Conservation (phyloP, 352 stramenopile species). For the Globisporangium spinosum region DNA sequence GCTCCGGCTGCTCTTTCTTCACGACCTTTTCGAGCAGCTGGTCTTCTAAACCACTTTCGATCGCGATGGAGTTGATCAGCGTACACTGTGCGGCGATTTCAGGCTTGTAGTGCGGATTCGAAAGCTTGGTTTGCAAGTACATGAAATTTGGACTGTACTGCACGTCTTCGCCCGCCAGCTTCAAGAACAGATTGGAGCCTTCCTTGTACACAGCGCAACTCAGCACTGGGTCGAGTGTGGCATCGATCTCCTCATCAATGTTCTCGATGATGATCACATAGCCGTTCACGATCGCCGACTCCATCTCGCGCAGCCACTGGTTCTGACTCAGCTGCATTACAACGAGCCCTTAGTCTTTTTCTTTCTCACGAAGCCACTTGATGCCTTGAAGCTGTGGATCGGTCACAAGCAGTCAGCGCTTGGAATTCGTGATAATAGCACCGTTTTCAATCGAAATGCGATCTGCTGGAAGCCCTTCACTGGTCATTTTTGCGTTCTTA, state of each 20-base stretch:
- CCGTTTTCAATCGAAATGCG: conserved; percentile 98
- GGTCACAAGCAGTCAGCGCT: conserved; percentile 97
- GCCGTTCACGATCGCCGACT: conserved; percentile 93
- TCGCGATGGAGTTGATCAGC: conserved; percentile 98
- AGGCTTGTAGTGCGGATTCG: conserved; percentile 97
- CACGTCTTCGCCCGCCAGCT: conserved; percentile 94
- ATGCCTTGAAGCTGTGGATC: conserved; percentile 97
- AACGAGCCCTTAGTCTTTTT: conserved; percentile 89
- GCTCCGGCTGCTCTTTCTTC: conserved; percentile 92
- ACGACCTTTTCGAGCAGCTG: conserved; percentile 96
- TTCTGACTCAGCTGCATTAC: conserved; percentile 95
- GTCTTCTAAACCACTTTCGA: conserved; percentile 94
- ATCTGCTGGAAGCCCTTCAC: conserved; percentile 95
- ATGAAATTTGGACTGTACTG: conserved; percentile 96
- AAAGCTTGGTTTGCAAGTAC: conserved; percentile 96
- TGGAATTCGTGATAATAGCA: conserved; percentile 96
- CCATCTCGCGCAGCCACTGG: conserved; percentile 94
- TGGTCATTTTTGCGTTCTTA: conserved; percentile 97
- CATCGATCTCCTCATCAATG: conserved; percentile 95
- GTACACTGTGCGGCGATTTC: conserved; percentile 95
- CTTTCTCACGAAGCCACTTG: conserved; percentile 96
- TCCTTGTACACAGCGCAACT: conserved; percentile 96
- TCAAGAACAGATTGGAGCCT: conserved; percentile 92
- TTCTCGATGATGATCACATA: conserved; percentile 97
- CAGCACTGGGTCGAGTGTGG: conserved; percentile 95